phyloP scores from a whole-genome alignment of 768 basidiomycete genomes.

The Boletus huronensis region DNA sequence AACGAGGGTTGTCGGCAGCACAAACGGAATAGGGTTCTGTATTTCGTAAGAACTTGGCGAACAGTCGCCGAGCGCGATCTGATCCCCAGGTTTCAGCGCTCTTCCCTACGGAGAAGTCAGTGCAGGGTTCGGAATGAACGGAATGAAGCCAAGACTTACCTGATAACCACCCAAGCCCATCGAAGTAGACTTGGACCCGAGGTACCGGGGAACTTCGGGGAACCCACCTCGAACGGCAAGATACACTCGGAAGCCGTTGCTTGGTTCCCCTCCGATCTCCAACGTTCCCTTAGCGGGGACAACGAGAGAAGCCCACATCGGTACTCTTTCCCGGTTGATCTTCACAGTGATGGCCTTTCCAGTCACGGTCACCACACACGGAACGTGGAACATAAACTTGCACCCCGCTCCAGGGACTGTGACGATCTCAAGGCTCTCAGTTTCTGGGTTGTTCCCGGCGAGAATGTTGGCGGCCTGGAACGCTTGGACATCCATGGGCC shows the following conservation, averaged over 20 bases:
- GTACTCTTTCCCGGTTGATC: conserved; percentile 36
- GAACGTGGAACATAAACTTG: conserved; percentile 47
- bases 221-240: conserved; percentile 59
- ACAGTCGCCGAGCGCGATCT: conserved; percentile 40
- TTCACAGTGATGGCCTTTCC: conserved; percentile 45
- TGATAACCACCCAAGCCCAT: conserved; percentile 62
- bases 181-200: conserved; percentile 65
- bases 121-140: not conserved
- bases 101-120: conserved; percentile 41
- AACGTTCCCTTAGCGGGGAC: conserved; percentile 46
- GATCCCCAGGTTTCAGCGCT: conserved; percentile 48
- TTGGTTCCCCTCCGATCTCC: conserved; percentile 31
- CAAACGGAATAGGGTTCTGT: not conserved
- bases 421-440: conserved; percentile 56
- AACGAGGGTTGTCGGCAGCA: conserved; percentile 30
- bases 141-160: conserved; percentile 25
- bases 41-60: conserved; percentile 19
- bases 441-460: conserved; percentile 47
- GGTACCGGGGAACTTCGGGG: conserved; percentile 50
- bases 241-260: conserved; percentile 51
- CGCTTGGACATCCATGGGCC: conserved; percentile 60
- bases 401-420: conserved; percentile 42
- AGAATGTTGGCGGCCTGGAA: conserved; percentile 56
- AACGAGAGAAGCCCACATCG: conserved; percentile 48
- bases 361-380: conserved; percentile 52